These are phyloP conservation scores for Dioszegia aurantiaca DNA, from an alignment of 768 basidiomycete genomes.

Conservation along the genomic window DNA sequence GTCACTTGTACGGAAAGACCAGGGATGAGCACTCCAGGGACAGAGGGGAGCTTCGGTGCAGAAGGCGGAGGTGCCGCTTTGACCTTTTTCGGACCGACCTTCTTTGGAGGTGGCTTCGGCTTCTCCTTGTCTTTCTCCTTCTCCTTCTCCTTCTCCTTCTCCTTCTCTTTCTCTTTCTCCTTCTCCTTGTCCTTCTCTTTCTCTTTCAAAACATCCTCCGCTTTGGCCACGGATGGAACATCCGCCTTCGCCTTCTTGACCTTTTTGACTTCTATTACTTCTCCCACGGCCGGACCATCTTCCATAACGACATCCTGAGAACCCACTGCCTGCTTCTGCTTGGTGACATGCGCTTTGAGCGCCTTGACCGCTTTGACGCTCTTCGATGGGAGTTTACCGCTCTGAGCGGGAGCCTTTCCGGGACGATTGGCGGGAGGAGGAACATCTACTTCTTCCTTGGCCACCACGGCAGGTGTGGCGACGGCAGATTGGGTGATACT, in stretches of 20 bases:
- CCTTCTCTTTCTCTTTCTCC: conserved; percentile 28
- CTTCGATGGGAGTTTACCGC: conserved; percentile 11
- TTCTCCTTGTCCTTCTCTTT: conserved; percentile 25
- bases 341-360: conserved; percentile 16
- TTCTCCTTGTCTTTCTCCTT: conserved; percentile 6
- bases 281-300: neutral
- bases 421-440: neutral
- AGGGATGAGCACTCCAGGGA: conserved; percentile 3
- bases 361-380: conserved; percentile 12
- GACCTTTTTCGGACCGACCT: conserved; percentile 9
- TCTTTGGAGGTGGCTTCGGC: conserved; percentile 5
- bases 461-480: conserved; percentile 5
- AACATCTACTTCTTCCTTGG: neutral
- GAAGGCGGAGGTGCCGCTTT: conserved; percentile 6
- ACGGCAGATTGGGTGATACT: neutral
- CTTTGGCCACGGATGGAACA: conserved; percentile 60
- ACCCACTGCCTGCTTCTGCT: conserved; percentile 9
- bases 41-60: neutral
- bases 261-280: conserved; percentile 14
- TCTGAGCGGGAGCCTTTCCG: conserved; percentile 10
- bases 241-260: conserved; percentile 48
- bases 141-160: no score
- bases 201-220: conserved; percentile 24
- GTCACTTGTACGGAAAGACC: neutral
- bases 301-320: neutral